Conservation (phyloP, 176 grass and related monocot species). For the Melocanna baccifera region DNA sequence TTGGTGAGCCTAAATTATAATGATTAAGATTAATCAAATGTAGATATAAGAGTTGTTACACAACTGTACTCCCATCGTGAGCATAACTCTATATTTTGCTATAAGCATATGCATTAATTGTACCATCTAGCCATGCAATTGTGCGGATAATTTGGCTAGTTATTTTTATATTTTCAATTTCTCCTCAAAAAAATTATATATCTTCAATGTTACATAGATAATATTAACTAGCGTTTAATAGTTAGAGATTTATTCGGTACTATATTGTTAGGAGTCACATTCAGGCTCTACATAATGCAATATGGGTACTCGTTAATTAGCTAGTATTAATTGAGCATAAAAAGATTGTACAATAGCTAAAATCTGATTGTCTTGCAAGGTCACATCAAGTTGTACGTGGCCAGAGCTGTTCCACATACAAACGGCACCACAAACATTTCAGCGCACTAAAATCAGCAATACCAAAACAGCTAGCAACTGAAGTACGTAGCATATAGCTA, state of each 20-base stretch:
- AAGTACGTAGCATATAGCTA: constrained; percentile 15
- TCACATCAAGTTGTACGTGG: background rate
- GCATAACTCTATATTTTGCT: too few species aligned
- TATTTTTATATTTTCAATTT: background rate
- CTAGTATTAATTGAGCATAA: background rate
- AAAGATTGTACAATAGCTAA: background rate
- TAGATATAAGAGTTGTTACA: too few species aligned
- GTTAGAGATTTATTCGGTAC: background rate
- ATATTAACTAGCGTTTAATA: background rate
- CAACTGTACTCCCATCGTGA: too few species aligned
- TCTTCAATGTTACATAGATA: background rate
- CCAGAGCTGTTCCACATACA: background rate
- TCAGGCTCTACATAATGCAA: background rate
- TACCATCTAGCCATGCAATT: too few species aligned
- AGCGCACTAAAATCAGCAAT: background rate
- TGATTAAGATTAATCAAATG: too few species aligned
- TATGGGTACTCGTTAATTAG: background rate
- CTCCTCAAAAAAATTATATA: background rate
- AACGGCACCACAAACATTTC: background rate
- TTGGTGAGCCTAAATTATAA: too few species aligned
- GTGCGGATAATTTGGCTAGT: too few species aligned
- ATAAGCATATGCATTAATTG: too few species aligned
- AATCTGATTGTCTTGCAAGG: background rate
- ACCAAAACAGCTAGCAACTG: background rate
- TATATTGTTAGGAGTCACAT: background rate